Conservation (phyloP, 139 green algal species). For the Chlamydomonas incerta region DNA sequence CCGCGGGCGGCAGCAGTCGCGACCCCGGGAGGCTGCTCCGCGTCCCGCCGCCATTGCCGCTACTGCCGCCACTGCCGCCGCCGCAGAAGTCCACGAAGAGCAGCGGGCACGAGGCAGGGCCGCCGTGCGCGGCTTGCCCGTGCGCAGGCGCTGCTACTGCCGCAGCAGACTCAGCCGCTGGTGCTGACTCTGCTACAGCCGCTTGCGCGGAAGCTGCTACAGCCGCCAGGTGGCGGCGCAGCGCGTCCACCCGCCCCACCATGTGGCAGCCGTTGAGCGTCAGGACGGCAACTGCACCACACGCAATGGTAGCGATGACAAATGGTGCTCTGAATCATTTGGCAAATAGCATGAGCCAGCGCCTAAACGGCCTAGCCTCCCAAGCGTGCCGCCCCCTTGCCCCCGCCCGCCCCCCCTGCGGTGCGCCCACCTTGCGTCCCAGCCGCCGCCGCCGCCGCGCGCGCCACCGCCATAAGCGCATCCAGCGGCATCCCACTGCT, state of each 20-base stretch:
- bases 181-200: not conserved
- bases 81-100: not conserved
- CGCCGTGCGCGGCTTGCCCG: too few relatives aligned
- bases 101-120: too few relatives aligned
- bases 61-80: not conserved
- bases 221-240: not conserved
- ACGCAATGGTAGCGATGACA: not conserved
- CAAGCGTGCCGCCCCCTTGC: too few relatives aligned
- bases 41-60: not conserved
- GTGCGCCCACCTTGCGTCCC: not conserved
- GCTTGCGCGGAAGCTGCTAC: not conserved
- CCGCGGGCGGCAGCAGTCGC: too few relatives aligned
- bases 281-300: constrained; percentile 41
- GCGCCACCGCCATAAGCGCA: constrained; percentile 18
- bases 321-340: too few relatives aligned
- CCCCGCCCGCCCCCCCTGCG: too few relatives aligned
- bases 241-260: constrained; percentile 42
- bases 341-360: too few relatives aligned
- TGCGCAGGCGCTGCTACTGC: not conserved
- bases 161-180: not conserved
- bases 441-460: not conserved
- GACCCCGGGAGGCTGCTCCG: too few relatives aligned
- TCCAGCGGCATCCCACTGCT: not conserved
- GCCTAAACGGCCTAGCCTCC: too few relatives aligned
- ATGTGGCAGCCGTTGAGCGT: constrained; percentile 60